Evolutionary conservation across 2,329 filamentous ascomycete genomes (phyloP), one percentile per base, ranked within the genome.

Genomic region (Hypoxylon sp.): DNA sequence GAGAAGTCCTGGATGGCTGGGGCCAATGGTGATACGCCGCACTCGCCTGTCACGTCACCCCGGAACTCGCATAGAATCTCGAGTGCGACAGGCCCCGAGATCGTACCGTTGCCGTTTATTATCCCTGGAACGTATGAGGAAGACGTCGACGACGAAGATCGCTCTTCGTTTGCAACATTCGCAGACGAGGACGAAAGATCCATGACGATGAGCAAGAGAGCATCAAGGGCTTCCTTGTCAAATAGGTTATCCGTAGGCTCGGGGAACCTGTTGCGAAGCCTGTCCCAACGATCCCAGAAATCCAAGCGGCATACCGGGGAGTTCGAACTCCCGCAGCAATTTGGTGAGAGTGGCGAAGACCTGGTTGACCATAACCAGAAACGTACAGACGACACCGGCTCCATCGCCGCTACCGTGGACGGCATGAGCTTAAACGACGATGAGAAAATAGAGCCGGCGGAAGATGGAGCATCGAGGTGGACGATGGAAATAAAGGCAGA

Each of bases 121-220:
- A 77, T 90, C 1, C 85, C 86, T 0, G 72, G 73, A 17, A 37
- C 20, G 5, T 57, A 68, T 5, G 62, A 58, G 21, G 64, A 66
- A 13, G 62, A 79, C 3, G 70, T 75, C 5, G 77, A 82, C 4
- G 79, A 80, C 13, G 80, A 82, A 17, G 81, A 83, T 56, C 75
- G 81, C 23, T 91, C 88, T 2, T 90, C 90, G 1, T 79, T 90
- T 17, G 90, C 88, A 2, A 89, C 89, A 0, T 82, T 88, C 67
- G 87, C 88, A 13, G 87, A 89, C 54, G 77, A 81, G 26, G 81
- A 87, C 23, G 80, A 73, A 9, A 58, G 49, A 38, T 70, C 61
- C 42, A 64, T 51, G 45, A 63, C 40, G 54, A 59, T 59, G 23
- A 68, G 61, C 64, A 74, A 70, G 48, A 72, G 74, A 18, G 67